Conservation (phyloP, 1,284 basidiomycete species). For the Thecaphora thlaspeos region DNA sequence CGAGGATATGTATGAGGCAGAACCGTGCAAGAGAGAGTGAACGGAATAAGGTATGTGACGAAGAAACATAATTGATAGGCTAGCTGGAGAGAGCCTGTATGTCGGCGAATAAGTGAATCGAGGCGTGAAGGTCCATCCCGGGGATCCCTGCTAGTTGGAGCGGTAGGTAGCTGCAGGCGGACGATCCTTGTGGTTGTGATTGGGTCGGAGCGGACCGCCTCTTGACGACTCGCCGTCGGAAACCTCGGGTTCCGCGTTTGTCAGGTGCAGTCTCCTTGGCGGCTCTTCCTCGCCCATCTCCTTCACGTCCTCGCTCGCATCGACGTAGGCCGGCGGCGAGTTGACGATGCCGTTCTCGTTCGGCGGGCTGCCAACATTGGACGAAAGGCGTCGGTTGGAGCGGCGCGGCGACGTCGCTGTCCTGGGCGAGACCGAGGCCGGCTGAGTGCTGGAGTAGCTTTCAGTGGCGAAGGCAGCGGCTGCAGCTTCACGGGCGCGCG, state of each 20-base stretch:
- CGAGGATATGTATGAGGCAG: no score
- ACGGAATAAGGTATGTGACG: no score
- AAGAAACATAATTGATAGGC: no score
- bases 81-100: no score
- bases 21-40: no score
- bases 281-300: slow-evolving; percentile 9
- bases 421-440: no score
- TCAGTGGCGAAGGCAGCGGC: slow-evolving; percentile 15
- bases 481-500: slow-evolving; percentile 39
- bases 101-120: no score
- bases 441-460: slow-evolving; percentile 13
- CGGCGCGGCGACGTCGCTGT: slow-evolving; percentile 17
- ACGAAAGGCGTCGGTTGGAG: slow-evolving; percentile 11
- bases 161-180: slow-evolving; percentile 28
- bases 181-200: slow-evolving; percentile 22
- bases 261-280: slow-evolving; percentile 20
- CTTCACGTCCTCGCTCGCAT: slow-evolving; percentile 22
- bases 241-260: slow-evolving; percentile 28
- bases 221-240: slow-evolving; percentile 19
- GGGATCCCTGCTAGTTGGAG: neutral
- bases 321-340: slow-evolving; percentile 28
- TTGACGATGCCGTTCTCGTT: slow-evolving; percentile 8
- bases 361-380: slow-evolving; percentile 16
- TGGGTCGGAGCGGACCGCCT: slow-evolving; percentile 13
- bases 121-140: no score